Percentiles rank a stretch among this genome's conserved stretches.
These are phyloP conservation scores for Vachellia collinsii DNA, from an alignment of 306 rosid genomes.

Conservation along the genomic window DNA sequence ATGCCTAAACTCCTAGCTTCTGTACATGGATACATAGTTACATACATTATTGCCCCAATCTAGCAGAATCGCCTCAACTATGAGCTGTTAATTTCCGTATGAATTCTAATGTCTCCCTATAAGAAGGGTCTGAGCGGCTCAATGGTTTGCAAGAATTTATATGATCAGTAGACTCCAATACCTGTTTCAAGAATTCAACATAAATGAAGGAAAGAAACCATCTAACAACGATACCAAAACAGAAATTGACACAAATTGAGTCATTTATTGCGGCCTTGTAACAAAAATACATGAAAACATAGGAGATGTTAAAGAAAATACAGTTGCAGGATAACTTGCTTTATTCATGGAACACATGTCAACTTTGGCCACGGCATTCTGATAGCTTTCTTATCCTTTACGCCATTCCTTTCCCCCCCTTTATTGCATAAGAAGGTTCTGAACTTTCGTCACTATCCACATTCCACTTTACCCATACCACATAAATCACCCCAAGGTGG, in stretches of 20 bases:
- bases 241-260: not conserved
- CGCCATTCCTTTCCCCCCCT: not conserved
- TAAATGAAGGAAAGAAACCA: constrained; percentile 21
- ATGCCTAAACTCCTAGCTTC: constrained; percentile 28
- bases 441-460: not conserved
- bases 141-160: constrained; percentile 93
- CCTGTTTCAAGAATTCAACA: constrained; percentile 54
- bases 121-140: constrained; percentile 82
- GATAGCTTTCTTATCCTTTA: not conserved
- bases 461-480: not conserved
- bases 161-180: constrained; percentile 93
- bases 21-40: constrained; percentile 36
- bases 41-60: constrained; percentile 12
- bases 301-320: not conserved
- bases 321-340: constrained; percentile 8
- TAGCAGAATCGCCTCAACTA: constrained; percentile 21
- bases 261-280: not conserved
- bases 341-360: not conserved
- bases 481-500: not conserved
- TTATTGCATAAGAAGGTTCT: not conserved
- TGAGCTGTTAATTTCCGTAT: constrained; percentile 70
- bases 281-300: not conserved
- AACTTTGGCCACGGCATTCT: not conserved
- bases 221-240: not conserved
- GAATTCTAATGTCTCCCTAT: constrained; percentile 73